Base-by-base conservation (phyloP, 257 asterid genomes). In the Rubia yunnanensis region DNA sequence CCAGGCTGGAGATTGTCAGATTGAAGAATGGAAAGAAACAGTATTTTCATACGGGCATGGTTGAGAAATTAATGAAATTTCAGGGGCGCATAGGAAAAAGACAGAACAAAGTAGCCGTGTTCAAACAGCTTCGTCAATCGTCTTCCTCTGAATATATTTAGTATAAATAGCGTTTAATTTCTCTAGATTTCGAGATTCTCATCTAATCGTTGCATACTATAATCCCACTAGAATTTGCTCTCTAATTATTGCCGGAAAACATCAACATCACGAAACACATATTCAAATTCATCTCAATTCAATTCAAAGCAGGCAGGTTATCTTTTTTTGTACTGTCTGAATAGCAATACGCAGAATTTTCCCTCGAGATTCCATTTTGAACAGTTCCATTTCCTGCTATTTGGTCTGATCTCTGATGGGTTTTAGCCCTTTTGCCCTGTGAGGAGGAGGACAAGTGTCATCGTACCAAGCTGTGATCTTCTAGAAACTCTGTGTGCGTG, bases 381-480 rank as follows among this genome's bases (percentile, higher is more conserved):
- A 53, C 58, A 18, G 57, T 52, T 53, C 59, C 64, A 18, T 41
- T 52, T 62, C 59, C 60, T 63, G 65, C 22, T 49, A 60, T 22
- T 60, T 70, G 68, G 64, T 53, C 69, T 53, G 56, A 28, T 36
- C 59, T 56, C n/a, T 10, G 27, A 50, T 50, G 23, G 56, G 56
- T 64, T 64, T 46, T 46, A 17, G 23, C 11, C 44, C n/a, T n/a
- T 59, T 44, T 57, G 9, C 63, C 10, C 61, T 26, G 5, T 57
- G 23, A 30, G 63, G 64, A 31, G 32, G 41, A 14, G 67, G 67
- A 32, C 13, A 53, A 50, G 54, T 24, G 55, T 50, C 35, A 63
- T 30, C 44, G 8, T 36, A 13, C 36, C 74, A n/a, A 53, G 50
- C 23, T 56, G 60, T 54, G 75, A 71, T 54, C 34, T 61, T 70